Evolutionary conservation across 208 protist species (phyloP).

Genomic region (Histomonas meleagridis): DNA sequence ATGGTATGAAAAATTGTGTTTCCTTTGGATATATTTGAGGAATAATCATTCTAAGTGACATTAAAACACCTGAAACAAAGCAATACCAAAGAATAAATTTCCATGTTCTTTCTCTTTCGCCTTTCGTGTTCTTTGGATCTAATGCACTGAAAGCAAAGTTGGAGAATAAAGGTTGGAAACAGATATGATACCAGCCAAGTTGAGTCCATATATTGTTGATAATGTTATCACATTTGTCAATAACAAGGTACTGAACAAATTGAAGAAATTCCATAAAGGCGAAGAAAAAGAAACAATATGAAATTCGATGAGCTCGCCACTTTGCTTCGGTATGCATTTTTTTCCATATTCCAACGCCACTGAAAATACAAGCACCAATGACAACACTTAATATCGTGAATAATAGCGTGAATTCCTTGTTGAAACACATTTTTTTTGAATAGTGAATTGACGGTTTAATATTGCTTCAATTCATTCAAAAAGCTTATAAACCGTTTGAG

Average conservation of each 20-base stretch:
- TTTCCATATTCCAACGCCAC: neutral
- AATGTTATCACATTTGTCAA: slow-evolving; percentile 36
- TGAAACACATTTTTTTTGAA: slow-evolving; percentile 31
- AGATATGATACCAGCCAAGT: slow-evolving; percentile 46
- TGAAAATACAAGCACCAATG: neutral
- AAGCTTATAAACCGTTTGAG: too few relatives aligned
- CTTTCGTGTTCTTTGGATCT: neutral
- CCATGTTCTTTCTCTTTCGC: neutral
- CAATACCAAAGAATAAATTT: neutral
- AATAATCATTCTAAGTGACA: neutral
- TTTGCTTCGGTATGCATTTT: neutral
- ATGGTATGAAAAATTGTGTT: neutral
- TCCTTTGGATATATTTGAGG: neutral
- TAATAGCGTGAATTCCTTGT: neutral
- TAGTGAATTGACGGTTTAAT: too few relatives aligned
- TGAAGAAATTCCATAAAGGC: slow-evolving; percentile 46
- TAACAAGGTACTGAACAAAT: slow-evolving; percentile 45
- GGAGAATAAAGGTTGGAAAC: slow-evolving; percentile 48
- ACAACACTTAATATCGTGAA: neutral
- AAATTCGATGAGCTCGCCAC: neutral
- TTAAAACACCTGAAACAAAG: neutral
- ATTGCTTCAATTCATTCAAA: too few relatives aligned
- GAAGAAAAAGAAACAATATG: slow-evolving; percentile 41
- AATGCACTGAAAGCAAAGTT: slow-evolving; percentile 36
- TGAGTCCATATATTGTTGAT: slow-evolving; percentile 43